Evolutionary conservation across 306 rosid genomes (phyloP).

Genomic region (Quercus parvula): DNA sequence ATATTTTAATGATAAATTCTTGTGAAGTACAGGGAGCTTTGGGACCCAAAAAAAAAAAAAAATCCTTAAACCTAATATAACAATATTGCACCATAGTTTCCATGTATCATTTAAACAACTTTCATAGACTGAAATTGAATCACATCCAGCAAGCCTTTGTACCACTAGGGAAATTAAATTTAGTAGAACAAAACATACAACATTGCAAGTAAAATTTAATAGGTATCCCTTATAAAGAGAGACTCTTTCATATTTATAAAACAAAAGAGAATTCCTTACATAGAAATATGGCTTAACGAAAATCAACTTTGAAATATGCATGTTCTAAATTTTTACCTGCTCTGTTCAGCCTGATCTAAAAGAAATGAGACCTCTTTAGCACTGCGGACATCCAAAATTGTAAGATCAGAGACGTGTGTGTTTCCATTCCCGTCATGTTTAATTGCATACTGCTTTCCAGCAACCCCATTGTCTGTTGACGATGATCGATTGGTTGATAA

Average conservation of each 20-base stretch:
- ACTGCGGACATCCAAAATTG: slow-evolving; percentile 82
- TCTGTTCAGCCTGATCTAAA: slow-evolving; percentile 75
- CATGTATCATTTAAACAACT: background rate
- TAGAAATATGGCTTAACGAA: background rate
- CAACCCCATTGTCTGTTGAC: slow-evolving; percentile 54
- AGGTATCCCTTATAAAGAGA: background rate
- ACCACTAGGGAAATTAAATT: background rate
- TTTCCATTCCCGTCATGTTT: slow-evolving; percentile 85
- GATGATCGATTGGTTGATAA: slow-evolving; percentile 58
- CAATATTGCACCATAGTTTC: background rate
- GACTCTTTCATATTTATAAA: background rate
- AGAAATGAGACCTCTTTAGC: slow-evolving; percentile 87
- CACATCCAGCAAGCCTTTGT: background rate
- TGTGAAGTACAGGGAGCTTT: slow-evolving; percentile 7
- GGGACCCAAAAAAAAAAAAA: background rate
- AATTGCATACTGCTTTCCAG: slow-evolving; percentile 82
- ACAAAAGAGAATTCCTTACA: background rate
- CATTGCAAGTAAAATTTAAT: background rate
- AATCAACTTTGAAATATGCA: slow-evolving; percentile 11
- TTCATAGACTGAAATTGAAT: background rate
- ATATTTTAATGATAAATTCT: slow-evolving; percentile 6
- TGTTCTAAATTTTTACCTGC: slow-evolving; percentile 58
- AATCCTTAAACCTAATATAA: background rate
- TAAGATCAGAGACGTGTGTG: slow-evolving; percentile 84
- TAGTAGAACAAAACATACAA: background rate